phyloP scores from a whole-genome alignment of 1,139 yeast genomes.

The Blastobotrys malaysiensis region DNA sequence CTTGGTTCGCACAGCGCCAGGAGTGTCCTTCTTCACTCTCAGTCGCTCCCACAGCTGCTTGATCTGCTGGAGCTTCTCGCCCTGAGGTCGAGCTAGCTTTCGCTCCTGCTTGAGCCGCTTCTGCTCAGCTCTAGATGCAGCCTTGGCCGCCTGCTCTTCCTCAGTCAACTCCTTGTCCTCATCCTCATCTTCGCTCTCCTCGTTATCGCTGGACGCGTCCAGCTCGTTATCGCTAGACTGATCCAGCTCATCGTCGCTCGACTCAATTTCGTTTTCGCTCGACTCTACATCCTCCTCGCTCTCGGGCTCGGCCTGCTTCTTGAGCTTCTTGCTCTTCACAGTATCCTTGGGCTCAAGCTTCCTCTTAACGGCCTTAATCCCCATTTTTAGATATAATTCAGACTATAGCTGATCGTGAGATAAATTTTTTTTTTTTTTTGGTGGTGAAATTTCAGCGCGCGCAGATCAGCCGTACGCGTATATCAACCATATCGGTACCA shows the following conservation, averaged over 20 bases:
- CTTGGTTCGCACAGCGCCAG: constrained; percentile 72
- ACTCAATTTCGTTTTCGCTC: constrained; percentile 12
- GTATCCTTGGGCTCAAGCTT: constrained; percentile 7
- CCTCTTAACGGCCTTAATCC: constrained; percentile 3
- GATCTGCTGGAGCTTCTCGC: constrained; percentile 77
- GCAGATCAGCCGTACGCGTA: constrained; percentile 1
- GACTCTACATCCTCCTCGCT: constrained; percentile 11
- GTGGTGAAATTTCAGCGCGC: constrained; percentile 2
- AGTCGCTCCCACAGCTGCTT: constrained; percentile 88
- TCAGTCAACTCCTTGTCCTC: constrained; percentile 26
- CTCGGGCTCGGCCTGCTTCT: constrained; percentile 11
- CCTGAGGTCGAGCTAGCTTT: constrained; percentile 80
- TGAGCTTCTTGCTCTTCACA: constrained; percentile 11
- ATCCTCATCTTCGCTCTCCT: constrained; percentile 28
- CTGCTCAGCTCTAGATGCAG: constrained; percentile 78
- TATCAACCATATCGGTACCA: not conserved
- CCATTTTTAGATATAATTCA: not conserved
- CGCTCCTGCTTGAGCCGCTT: constrained; percentile 73
- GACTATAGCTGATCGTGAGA: not conserved
- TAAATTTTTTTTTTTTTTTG: not conserved
- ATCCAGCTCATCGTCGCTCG: constrained; percentile 30
- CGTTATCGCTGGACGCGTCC: constrained; percentile 26
- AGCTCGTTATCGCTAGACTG: constrained; percentile 28
- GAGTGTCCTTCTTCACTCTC: constrained; percentile 77
- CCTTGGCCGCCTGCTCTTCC: constrained; percentile 15